These are phyloP conservation scores for Trichosporon inkin DNA, from an alignment of 1,284 basidiomycete genomes.

Conservation along the genomic window DNA sequence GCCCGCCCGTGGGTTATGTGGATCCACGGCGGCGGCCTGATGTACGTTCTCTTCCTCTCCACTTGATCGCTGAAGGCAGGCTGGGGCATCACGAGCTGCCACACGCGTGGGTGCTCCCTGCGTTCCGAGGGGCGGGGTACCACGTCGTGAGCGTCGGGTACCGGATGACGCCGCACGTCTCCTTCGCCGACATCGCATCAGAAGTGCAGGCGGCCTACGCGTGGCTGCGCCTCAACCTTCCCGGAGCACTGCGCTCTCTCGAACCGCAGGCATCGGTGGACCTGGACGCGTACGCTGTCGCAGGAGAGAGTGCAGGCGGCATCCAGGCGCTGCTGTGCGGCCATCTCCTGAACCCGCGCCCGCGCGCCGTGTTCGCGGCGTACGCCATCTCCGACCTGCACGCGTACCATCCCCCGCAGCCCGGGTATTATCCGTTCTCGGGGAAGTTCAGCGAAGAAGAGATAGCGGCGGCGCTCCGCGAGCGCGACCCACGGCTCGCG, in stretches of 20 bases:
- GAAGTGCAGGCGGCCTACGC: conserved; percentile 24
- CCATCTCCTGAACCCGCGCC: background rate
- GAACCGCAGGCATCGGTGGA: conserved; percentile 8
- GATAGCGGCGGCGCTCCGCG: background rate
- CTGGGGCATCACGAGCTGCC: conserved; percentile 25
- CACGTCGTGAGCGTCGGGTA: conserved; percentile 31
- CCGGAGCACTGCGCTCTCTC: conserved; percentile 8
- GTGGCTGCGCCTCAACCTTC: conserved; percentile 26
- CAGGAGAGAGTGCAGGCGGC: conserved; percentile 36
- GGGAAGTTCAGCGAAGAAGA: background rate
- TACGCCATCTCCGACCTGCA: conserved; percentile 28
- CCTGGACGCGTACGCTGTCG: conserved; percentile 27
- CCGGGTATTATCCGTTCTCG: background rate
- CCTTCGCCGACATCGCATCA: conserved; percentile 23
- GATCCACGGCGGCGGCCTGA: conserved; percentile 31
- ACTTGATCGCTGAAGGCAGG: conserved; percentile 14
- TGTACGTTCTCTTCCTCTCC: conserved; percentile 1
- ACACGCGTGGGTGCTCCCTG: conserved; percentile 28
- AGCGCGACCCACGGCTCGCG: conserved; percentile 20
- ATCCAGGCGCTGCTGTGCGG: conserved; percentile 13
- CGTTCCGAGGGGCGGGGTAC: conserved; percentile 21
- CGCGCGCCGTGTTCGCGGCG: conserved; percentile 21
- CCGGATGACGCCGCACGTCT: conserved; percentile 27
- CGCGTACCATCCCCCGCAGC: conserved; percentile 14
- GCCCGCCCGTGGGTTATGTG: conserved; percentile 29